Evolutionary conservation across 2,329 filamentous ascomycete species (phyloP).

Genomic region (Aspergillus glaucus): DNA sequence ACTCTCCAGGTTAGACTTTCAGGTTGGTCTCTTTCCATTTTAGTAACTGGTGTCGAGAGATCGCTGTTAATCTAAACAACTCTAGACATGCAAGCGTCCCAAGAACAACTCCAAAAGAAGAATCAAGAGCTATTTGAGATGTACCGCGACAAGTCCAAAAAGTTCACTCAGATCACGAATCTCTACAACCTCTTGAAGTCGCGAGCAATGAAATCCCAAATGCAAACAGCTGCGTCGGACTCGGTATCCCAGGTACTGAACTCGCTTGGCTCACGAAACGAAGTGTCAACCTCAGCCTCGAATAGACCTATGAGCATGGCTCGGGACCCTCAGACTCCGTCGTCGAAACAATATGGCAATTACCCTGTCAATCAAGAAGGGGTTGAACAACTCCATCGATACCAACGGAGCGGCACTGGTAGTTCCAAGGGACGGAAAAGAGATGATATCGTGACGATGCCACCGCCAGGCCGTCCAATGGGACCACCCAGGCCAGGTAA

Average conservation of each 20-base stretch:
- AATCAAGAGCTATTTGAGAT: slow-evolving; percentile 64
- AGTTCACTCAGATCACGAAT: slow-evolving; percentile 61
- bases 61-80: not conserved
- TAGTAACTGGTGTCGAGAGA: not conserved
- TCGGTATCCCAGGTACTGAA: slow-evolving; percentile 44
- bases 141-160: slow-evolving; percentile 64
- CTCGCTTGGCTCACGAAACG: slow-evolving; percentile 20
- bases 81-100: slow-evolving; percentile 53
- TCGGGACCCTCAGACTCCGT: slow-evolving; percentile 20
- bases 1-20: slow-evolving; percentile 59
- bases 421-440: slow-evolving; percentile 26
- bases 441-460: slow-evolving; percentile 22
- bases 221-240: slow-evolving; percentile 51
- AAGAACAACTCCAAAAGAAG: slow-evolving; percentile 59
- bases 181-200: slow-evolving; percentile 53
- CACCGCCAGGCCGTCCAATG: slow-evolving; percentile 20
- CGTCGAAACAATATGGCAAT: slow-evolving; percentile 13
- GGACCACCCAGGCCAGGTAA: slow-evolving; percentile 18
- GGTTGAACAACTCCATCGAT: slow-evolving; percentile 32
- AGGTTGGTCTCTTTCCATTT: slow-evolving; percentile 35
- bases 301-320: slow-evolving; percentile 8
- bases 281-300: slow-evolving; percentile 6
- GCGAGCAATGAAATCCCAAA: slow-evolving; percentile 48
- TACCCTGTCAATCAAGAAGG: slow-evolving; percentile 21
- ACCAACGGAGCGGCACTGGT: slow-evolving; percentile 36